These are phyloP conservation scores for Termitomyces sp. DNA, from an alignment of 1,284 basidiomycete species.

Conservation along the genomic window DNA sequence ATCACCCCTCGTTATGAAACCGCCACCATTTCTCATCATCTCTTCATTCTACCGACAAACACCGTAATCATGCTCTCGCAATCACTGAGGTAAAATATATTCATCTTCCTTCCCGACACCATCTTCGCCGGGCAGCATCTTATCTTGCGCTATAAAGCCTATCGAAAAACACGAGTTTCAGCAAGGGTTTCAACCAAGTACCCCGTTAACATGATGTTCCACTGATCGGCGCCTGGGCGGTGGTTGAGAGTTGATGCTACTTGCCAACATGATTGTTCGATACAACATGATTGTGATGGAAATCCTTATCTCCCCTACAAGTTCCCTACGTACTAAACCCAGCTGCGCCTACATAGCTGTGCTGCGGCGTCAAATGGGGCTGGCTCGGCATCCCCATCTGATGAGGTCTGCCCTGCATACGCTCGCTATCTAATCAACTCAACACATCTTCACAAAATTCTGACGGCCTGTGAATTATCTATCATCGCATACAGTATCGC, in stretches of 20 bases:
- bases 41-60: not conserved
- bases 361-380: not conserved
- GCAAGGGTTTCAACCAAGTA: not conserved
- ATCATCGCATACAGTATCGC: not conserved
- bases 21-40: not conserved
- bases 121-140: no score
- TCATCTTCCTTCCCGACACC: not conserved
- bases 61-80: not conserved
- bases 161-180: not conserved
- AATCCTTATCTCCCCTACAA: not conserved
- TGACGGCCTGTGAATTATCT: not conserved
- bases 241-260: not conserved
- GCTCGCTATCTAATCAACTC: not conserved
- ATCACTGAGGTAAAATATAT: not conserved
- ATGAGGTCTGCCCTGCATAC: not conserved
- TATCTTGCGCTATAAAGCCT: not conserved
- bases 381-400: no score
- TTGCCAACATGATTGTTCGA: not conserved
- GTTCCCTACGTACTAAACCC: no score
- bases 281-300: not conserved
- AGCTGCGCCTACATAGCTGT: no score
- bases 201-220: not conserved
- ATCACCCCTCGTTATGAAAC: not conserved
- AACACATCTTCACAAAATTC: not conserved
- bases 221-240: not conserved